Evolutionary conservation across 371 early-diverging fungal species (phyloP), one percentile per base, ranked within the genome.

Genomic region (Mucor piriformis): DNA sequence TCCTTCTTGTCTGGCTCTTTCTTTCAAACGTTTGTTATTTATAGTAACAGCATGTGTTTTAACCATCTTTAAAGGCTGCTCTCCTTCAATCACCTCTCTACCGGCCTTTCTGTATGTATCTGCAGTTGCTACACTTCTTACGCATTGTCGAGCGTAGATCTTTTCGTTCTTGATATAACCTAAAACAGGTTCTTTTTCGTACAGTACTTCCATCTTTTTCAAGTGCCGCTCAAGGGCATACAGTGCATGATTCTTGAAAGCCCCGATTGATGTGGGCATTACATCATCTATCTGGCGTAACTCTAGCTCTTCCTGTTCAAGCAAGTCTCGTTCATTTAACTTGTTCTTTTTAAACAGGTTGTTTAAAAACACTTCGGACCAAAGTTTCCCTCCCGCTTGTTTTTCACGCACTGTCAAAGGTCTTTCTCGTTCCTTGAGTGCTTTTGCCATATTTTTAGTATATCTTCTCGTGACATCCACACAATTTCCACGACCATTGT

Each of bases 191-290:
- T 73, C 66, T 3, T 61, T 66, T n/a, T 71, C 93, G 64, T 87
- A 61, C 1, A 95, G 54, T 3, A 89, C 74, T 59, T 95, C 89
- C 55, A 76, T 81, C 54, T 90, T 88, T 38, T 86, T 86, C 44
- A 93, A 63, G 58, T 95, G 92, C n/a, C 94, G 80, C 57, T 94
- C 91, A 37, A 96, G 72, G 8, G 88, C 95, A 70, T 87, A 95
- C 79, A 90, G 61, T 13, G 92, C 86, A 67, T 93, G 94, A 44
- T 87, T 84, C 33, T 89, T 87, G 73, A 94, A 94, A 15, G 83
- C 92, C 1, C 77, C 76, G 5, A 93, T 70, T 5, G 84, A 83
- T 1, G 82, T 88, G 1, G 96, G 96, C 88, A 96, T 93, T n/a
- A 74, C 62, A 54, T 92, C 91, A 10, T 70, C 70, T 4, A 69